phyloP scores from a whole-genome alignment of 441 rosid genomes.

The Erodium chrysanthum region DNA sequence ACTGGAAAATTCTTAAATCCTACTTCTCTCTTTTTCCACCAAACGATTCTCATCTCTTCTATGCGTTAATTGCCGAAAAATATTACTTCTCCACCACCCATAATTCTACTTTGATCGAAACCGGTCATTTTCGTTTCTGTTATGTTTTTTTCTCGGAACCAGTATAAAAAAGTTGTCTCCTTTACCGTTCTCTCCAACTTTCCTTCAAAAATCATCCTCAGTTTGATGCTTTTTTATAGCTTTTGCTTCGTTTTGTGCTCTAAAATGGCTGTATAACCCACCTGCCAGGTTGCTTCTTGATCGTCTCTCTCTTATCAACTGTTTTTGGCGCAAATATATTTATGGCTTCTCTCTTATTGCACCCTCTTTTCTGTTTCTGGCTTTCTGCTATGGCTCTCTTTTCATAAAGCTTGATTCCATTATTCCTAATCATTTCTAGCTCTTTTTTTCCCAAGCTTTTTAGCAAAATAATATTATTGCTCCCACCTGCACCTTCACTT shows the following conservation, averaged over 20 bases:
- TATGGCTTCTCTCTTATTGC: not conserved
- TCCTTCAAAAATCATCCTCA: too few relatives aligned
- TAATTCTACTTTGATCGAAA: not conserved
- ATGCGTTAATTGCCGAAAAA: too few relatives aligned
- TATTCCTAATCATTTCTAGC: not conserved
- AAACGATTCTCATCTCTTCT: not conserved
- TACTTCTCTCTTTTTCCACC: not conserved
- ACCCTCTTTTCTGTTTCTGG: not conserved
- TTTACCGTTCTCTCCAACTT: not conserved
- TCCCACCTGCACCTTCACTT: not conserved
- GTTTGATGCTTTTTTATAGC: not conserved
- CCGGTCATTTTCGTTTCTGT: not conserved
- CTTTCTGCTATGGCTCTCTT: not conserved
- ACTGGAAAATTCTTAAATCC: not conserved
- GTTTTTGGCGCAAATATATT: not conserved
- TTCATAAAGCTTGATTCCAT: not conserved
- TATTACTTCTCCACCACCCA: not conserved
- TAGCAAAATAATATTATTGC: not conserved
- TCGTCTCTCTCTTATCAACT: not conserved
- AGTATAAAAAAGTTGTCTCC: not conserved
- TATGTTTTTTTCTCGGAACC: not conserved
- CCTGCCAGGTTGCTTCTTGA: constrained; percentile 1
- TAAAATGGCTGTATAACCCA: not conserved
- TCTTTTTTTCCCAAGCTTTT: not conserved
- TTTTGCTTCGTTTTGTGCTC: not conserved